Evolutionary conservation across 306 rosid genomes (phyloP), one percentile per base, ranked within the genome.

Genomic region (Vigna trinervia): DNA sequence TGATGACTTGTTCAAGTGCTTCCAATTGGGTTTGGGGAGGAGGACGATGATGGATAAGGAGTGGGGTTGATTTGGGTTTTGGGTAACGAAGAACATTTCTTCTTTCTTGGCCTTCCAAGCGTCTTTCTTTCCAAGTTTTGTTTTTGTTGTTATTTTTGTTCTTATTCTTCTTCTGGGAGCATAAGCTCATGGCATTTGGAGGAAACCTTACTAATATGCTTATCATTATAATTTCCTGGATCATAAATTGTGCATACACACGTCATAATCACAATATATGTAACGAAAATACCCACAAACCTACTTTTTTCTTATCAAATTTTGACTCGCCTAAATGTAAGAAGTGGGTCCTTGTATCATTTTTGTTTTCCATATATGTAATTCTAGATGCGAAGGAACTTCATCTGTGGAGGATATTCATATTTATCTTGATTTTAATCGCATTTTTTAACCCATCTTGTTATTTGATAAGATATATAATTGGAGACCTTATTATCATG

Each of bases 1-100:
- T 19, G 78, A 94, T 41, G 15, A 92, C 85, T 72, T 85, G 80
- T 43, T 90, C 91, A 11, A 95, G 92, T 80, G 95, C 96, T 85
- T 95, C 85, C 62, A 81, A 46, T 73, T 92, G 87, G 32, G 97
- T 87, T 69, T 84, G 88, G 74, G 84, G 46, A 56, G 57, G 69
- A 75, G 92, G 91, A 72, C 86, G 74, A 51, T 58, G 90, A 66
- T 80, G 39, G 59, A 89, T 80, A 61, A 95, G 73, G 36, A 90
- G 89, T 58, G 97, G 97, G 76, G 95, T 86, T 43, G 93, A 79
- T 39, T 76, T 78, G 56, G 98, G n/a, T 74, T 87, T 82, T 45
- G 88, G 91, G 80, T 81, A 90, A 20, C 86, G 63, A n/a, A 88
- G 82, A 12, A 78, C 80, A 28, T 52, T 38, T 5, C 69, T 82